Evolutionary conservation across 1,284 basidiomycete species (phyloP).

Genomic region (Rhodotorula sp.): DNA sequence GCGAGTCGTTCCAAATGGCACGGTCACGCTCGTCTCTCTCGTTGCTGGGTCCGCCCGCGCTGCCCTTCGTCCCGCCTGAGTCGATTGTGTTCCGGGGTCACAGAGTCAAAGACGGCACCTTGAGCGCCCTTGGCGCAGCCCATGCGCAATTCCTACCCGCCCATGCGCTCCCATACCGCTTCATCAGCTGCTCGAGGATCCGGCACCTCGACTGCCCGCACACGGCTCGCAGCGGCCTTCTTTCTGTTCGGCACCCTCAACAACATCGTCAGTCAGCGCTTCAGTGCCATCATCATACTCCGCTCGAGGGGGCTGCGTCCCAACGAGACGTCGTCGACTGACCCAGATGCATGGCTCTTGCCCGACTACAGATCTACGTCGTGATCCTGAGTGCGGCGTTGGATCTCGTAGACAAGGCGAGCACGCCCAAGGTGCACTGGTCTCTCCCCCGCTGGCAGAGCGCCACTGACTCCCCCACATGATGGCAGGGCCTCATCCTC

Average conservation of each 20-base stretch:
- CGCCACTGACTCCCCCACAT: not conserved
- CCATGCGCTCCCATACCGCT: not conserved
- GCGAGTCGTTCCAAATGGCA: too few species aligned
- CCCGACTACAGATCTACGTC: slow-evolving; percentile 62
- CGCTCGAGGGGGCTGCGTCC: too few species aligned
- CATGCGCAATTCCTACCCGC: slow-evolving; percentile 1
- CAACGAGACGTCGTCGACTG: not conserved
- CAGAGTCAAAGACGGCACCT: not conserved
- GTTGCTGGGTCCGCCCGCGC: too few species aligned
- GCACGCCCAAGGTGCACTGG: slow-evolving; percentile 65
- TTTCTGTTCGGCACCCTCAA: slow-evolving; percentile 45
- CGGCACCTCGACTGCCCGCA: not conserved
- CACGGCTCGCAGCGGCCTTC: not conserved
- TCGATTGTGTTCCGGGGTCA: too few species aligned
- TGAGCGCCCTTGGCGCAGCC: not conserved
- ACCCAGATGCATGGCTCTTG: slow-evolving; percentile 5
- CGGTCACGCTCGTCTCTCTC: too few species aligned
- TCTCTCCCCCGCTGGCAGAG: too few species aligned
- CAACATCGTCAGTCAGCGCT: slow-evolving; percentile 42
- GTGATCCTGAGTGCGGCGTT: slow-evolving; percentile 94
- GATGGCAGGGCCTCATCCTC: slow-evolving; percentile 41
- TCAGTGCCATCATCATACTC: not conserved
- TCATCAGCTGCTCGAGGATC: not conserved
- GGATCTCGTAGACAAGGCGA: slow-evolving; percentile 79
- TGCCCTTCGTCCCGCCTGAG: too few species aligned